phyloP scores from a whole-genome alignment of 306 rosid species.

The Malus sieversii region DNA sequence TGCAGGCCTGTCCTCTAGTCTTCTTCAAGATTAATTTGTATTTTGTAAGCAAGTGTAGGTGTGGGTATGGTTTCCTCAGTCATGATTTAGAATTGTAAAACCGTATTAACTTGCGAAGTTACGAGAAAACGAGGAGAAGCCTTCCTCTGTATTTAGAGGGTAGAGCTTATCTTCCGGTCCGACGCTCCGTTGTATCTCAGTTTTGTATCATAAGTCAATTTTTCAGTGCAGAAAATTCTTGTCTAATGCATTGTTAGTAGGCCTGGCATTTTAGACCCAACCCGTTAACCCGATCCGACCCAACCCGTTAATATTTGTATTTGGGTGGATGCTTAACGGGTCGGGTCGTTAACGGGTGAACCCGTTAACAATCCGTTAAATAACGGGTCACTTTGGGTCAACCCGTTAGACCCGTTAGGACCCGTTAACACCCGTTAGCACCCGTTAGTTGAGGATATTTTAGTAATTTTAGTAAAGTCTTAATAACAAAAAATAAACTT shows the following conservation, averaged over 20 bases:
- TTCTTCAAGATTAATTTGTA: slow-evolving; percentile 30
- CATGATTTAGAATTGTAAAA: slow-evolving; percentile 2
- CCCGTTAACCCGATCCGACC: too few relatives aligned
- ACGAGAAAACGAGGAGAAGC: neutral
- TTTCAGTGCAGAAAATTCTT: neutral
- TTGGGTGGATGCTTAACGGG: too few relatives aligned
- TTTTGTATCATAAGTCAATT: neutral
- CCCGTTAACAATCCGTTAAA: too few relatives aligned
- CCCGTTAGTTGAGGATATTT: too few relatives aligned
- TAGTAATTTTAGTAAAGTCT: too few relatives aligned
- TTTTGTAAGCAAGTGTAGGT: neutral
- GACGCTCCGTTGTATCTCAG: neutral
- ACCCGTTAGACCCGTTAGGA: too few relatives aligned
- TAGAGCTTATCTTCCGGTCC: neutral
- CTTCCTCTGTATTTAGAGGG: neutral
- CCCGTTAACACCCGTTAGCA: too few relatives aligned
- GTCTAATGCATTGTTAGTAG: neutral
- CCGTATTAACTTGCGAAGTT: neutral
- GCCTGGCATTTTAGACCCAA: too few relatives aligned
- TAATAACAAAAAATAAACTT: too few relatives aligned
- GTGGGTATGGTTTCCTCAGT: neutral
- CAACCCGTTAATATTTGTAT: too few relatives aligned
- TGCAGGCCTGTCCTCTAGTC: slow-evolving; percentile 32
- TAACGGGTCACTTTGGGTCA: too few relatives aligned
- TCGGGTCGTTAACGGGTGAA: too few relatives aligned